phyloP scores from a whole-genome alignment of 2,329 filamentous ascomycete species.

The Cordyceps cateniannulata region DNA sequence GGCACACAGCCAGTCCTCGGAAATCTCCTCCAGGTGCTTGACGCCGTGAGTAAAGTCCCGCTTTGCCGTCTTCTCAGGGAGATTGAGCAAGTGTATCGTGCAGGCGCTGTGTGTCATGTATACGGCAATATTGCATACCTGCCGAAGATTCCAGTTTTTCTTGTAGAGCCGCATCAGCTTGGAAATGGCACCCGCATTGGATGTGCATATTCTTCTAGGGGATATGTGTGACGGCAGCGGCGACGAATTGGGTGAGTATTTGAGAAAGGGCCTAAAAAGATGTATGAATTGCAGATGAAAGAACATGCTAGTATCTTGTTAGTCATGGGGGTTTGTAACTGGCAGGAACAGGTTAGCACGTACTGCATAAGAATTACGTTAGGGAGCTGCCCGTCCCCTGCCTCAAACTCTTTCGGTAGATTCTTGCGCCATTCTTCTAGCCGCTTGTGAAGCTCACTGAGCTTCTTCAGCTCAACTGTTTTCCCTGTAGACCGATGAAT shows the following conservation, averaged over 20 bases:
- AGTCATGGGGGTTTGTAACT: conserved; percentile 18
- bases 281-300: conserved; percentile 94
- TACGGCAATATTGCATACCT: conserved; percentile 94
- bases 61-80: conserved; percentile 85
- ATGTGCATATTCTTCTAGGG: conserved; percentile 82
- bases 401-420: conserved; percentile 78
- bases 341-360: conserved; percentile 32
- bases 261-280: conserved; percentile 89
- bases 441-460: conserved; percentile 84
- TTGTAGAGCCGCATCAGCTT: conserved; percentile 95
- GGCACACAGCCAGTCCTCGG: conserved; percentile 88
- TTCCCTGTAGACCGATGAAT: conserved; percentile 63
- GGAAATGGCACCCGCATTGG: conserved; percentile 82
- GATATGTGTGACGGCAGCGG: conserved; percentile 83
- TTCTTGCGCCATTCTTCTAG: conserved; percentile 85
- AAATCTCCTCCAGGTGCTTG: conserved; percentile 90
- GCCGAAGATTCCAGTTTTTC: conserved; percentile 79
- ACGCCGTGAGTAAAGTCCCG: conserved; percentile 87
- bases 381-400: conserved; percentile 81
- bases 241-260: conserved; percentile 75
- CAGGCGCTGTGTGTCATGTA: conserved; percentile 94
- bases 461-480: conserved; percentile 79
- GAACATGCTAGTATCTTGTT: conserved; percentile 67
- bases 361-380: conserved; percentile 79
- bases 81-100: conserved; percentile 87